Evolutionary conservation across 2,329 filamentous ascomycete species (phyloP), one percentile per base, ranked within the genome.

Genomic region (Cytospora schulzeri): DNA sequence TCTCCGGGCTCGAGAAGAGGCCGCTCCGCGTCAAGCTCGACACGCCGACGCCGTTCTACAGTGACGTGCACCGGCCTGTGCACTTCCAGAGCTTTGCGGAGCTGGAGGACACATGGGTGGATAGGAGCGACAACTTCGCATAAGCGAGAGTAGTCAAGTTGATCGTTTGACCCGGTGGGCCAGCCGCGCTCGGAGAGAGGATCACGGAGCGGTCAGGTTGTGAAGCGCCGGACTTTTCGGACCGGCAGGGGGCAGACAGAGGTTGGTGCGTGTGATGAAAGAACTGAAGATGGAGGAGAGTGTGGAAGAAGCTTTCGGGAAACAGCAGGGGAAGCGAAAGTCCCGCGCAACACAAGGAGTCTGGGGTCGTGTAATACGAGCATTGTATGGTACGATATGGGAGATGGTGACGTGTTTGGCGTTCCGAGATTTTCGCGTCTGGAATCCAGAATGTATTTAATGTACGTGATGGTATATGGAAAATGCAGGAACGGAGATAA

Each of bases 31-130:
- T 98, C 71, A 95, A 95, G 83, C 88, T 99, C 62, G 96, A 98
- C 77, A 96, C 92, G 52, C 95, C 95, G 22, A 78, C 89, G 70
- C 84, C 91, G 11, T 98, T 97, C 79, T 99, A 99, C 79, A 93
- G 91, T 74, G 93, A 93, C 71, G 85, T 93, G 71, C 96, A 99
- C 78, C 87, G 95, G 29, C 93, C 94, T 19, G 81, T 97, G 63
- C 95, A 99, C 80, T 99, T 99, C 85, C 90, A 94, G 76, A 97
- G 93, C 77, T 99, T 99, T 79, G 92, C 93, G 1, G 94, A 99
- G 81, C 79, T 99, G 75, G 95, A 99, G 80, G 94, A 99, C 77
- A 91, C 96, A 51, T 96, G 93, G 87, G 93, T 97, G 55, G 95
- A 99, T 77, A 85, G 93, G 72, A 87, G 87, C 68, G 94, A 99